phyloP scores from a whole-genome alignment of 805 yeast genomes.

The Candida hispaniensis region DNA sequence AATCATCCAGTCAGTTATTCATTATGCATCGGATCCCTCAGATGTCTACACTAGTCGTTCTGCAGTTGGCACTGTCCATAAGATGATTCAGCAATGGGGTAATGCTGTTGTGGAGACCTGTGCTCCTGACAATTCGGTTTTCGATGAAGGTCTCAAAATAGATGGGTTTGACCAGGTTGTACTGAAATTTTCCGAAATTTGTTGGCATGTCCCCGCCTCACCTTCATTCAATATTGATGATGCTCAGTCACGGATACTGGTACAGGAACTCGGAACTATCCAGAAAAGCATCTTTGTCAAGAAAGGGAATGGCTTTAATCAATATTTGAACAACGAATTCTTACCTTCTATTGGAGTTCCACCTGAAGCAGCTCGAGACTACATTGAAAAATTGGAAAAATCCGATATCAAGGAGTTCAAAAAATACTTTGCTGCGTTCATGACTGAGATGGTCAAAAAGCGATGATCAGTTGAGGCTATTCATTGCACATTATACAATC shows the following conservation, averaged over 20 bases:
- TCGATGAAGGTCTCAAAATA: conserved; percentile 41
- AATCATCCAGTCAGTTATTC: conserved; percentile 52
- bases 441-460: conserved; percentile 22
- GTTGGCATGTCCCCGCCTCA: conserved; percentile 74
- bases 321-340: conserved; percentile 42
- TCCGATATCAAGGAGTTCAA: conserved; percentile 54
- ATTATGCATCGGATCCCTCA: conserved; percentile 48
- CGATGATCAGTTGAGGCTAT: no score
- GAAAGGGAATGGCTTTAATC: conserved; percentile 38
- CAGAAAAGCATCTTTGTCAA: conserved; percentile 51
- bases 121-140: conserved; percentile 39
- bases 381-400: conserved; percentile 47
- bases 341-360: conserved; percentile 50
- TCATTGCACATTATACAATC: no score
- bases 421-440: conserved; percentile 49
- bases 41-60: conserved; percentile 59
- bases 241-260: conserved; percentile 65
- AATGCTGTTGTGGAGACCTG: conserved; percentile 44
- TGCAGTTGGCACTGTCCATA: conserved; percentile 55
- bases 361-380: conserved; percentile 45
- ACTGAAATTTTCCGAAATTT: conserved; percentile 52
- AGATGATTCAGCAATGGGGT: conserved; percentile 55
- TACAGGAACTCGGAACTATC: conserved; percentile 62
- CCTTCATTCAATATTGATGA: conserved; percentile 59
- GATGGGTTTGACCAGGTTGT: conserved; percentile 65